These are phyloP conservation scores for Rhynchospora tenuis DNA, from an alignment of 176 grass and related monocot species.

Conservation along the genomic window DNA sequence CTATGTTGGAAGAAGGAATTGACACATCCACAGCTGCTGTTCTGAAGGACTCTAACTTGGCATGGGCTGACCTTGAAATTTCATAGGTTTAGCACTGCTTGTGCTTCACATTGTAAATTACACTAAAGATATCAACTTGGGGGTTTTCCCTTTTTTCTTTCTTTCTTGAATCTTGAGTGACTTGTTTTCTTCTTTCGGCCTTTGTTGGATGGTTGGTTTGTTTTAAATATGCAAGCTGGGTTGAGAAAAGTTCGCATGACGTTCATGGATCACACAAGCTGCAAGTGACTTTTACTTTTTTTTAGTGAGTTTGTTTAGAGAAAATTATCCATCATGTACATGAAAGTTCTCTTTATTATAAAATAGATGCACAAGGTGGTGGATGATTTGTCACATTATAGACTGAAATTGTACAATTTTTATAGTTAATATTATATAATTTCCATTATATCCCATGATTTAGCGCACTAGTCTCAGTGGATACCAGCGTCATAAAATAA, in stretches of 20 bases:
- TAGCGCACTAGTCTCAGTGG: background rate
- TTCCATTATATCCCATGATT: background rate
- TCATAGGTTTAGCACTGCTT: conserved; percentile 30
- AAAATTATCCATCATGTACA: background rate
- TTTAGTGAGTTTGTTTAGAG: background rate
- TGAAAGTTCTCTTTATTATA: background rate
- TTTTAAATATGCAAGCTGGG: background rate
- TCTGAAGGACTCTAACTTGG: conserved; percentile 55
- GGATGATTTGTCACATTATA: background rate
- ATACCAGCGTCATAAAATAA: background rate
- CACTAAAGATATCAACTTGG: conserved; percentile 3
- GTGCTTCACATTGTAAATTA: conserved; percentile 16
- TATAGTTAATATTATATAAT: background rate
- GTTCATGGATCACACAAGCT: conserved; percentile 5
- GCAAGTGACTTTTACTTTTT: conserved; percentile 11
- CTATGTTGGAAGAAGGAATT: conserved; percentile 74
- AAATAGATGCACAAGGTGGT: background rate
- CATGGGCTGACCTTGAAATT: conserved; percentile 75
- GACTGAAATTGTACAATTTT: background rate
- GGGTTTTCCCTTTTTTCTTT: background rate
- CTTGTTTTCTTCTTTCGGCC: background rate
- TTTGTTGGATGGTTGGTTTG: conserved; percentile 1
- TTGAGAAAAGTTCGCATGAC: conserved; percentile 2
- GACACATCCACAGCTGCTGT: conserved; percentile 50
- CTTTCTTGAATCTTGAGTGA: background rate